Evolutionary conservation across 75 land plant species (phyloP), one percentile per base, ranked within the genome.

Genomic region (Picea glauca): DNA sequence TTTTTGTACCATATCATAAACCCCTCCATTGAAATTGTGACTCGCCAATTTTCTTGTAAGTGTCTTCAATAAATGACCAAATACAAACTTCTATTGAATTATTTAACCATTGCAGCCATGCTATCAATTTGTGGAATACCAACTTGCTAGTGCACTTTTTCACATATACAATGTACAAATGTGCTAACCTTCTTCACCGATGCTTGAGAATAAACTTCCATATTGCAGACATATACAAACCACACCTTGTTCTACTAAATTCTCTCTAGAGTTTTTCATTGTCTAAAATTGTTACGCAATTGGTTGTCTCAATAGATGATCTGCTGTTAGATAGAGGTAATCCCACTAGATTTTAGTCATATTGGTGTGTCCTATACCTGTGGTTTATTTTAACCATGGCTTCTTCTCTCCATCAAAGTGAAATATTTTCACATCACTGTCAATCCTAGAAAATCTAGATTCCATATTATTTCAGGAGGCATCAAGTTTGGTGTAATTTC

Each of bases 381-480:
- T 63, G 0, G 58, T 33, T 33, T 79, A 38, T 56, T 78, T 78
- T 30, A 76, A 62, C 86, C 92, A 90, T 11, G 75, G 81, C 75
- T 76, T 88, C 43, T 20, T 85, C 54, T 83, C 83, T 58, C 91
- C 92, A 79, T 90, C 87, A 79, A 82, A 90, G 30, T 76, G 88
- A 58, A 84, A 67, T 35, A 84, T 80, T 62, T 88, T 88, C 2
- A 81, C 78, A 43, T 59, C 68, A n/a, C 74, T 76, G 4, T 80
- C 82, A 54, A 74, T 77, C 60, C 75, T 74, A 9, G 50, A 58
- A 23, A 79, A 81, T 72, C 73, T 75, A 15, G 85, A 77, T 68
- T 83, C 82, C 11, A 76, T 75, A n/a, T 79, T 65, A 58, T 80
- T 84, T 91, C 92, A 90, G 13, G 77, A 50, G 32, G 72, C 40